Evolutionary conservation across 2,329 filamentous ascomycete species (phyloP).

Genomic region (Pseudogymnoascus sp.): DNA sequence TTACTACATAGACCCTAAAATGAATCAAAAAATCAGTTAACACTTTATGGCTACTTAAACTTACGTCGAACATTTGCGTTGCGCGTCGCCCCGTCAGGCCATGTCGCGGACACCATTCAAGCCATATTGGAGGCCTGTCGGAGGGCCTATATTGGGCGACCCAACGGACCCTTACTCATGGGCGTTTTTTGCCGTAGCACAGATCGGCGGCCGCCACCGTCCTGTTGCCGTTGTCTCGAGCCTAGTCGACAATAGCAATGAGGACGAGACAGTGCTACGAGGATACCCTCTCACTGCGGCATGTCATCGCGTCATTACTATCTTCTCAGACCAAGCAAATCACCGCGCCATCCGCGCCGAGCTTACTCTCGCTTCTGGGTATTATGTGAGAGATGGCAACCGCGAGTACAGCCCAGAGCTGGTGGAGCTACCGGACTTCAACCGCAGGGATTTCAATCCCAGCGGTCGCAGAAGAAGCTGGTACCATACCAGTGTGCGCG

Average conservation of each 20-base stretch:
- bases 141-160: background rate
- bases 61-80: background rate
- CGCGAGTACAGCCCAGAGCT: background rate
- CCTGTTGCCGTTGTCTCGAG: background rate
- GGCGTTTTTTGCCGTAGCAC: background rate
- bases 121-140: background rate
- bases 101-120: background rate
- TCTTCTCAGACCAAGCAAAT: conserved; percentile 22
- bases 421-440: background rate
- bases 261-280: conserved; percentile 16
- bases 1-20: background rate
- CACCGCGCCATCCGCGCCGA: conserved; percentile 11
- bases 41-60: background rate
- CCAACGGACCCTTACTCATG: background rate
- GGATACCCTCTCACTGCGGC: conserved; percentile 19
- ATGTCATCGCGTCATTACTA: conserved; percentile 20
- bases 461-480: conserved; percentile 14
- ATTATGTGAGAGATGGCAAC: conserved; percentile 15
- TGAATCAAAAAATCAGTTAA: background rate
- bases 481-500: conserved; percentile 18
- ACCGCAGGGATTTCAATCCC: background rate
- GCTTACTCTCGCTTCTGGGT: conserved; percentile 17
- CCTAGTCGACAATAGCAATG: background rate
- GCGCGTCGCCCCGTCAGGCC: background rate
- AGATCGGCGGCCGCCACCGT: background rate